Evolutionary conservation across 345 rosid species (phyloP), one percentile per base, ranked within the genome.

Genomic region (Linum usitatissimum): DNA sequence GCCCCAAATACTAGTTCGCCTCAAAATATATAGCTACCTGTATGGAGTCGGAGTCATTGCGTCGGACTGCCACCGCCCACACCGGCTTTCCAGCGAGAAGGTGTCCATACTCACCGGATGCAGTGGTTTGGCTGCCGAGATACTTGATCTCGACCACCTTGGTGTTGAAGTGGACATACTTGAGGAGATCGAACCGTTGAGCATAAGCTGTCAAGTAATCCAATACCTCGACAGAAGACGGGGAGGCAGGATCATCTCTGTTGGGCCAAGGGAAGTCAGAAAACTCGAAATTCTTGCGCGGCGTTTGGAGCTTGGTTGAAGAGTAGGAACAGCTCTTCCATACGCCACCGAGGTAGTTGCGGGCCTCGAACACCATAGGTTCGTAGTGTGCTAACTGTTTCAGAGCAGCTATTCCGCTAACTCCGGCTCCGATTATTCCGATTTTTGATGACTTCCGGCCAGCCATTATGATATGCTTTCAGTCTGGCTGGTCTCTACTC

Each of bases 361-460:
- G 73, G 57, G 95, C 92, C 83, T 91, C 98, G 28, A 91, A 86
- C 18, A 91, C 76, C 3, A 83, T 65, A 0, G 96, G 96, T 61
- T 77, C 69, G 67, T 86, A 76, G 65, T 45, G 84, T 42, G 84
- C 65, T 4, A 91, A 81, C 77, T 91, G 88, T 63, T 86, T 91
- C 18, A 89, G 82, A 0, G 85, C 91, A 3, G 95, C 92, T 63
- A 91, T 30, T 34, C 98, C 96, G 20, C 96, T 92, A 40, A 92
- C 92, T 3, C 98, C 96, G 9, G 85, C 95, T 21, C 96, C 96
- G 6, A 91, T 78, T 48, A 91, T 84, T n/a, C 81, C 94, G 3
- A 91, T 60, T 78, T 72, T 83, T 9, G 97, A 84, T 63, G 18
- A 59, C 6, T 45, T 53, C 10, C 28, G 18, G 39, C 34, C 9